Conservation (phyloP, 176 grass and related monocot species). For the Phoenix dactylifera region DNA sequence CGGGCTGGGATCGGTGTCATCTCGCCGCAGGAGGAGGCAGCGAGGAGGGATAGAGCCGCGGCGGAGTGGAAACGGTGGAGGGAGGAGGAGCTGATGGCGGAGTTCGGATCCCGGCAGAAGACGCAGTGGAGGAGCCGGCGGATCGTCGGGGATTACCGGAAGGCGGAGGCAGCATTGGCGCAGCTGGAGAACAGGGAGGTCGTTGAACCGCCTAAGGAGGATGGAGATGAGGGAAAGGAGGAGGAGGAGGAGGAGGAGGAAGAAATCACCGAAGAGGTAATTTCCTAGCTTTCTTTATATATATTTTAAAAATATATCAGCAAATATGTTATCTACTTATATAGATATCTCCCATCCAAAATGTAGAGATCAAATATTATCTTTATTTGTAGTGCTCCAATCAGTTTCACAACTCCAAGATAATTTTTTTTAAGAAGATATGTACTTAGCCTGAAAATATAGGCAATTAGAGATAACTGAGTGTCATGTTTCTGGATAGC, state of each 20-base stretch:
- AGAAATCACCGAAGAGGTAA: slow-evolving; percentile 83
- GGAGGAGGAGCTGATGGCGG: slow-evolving; percentile 46
- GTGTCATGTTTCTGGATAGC: too few relatives aligned
- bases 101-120: slow-evolving; percentile 65
- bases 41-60: slow-evolving; percentile 26
- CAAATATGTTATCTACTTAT: too few relatives aligned
- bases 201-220: slow-evolving; percentile 16
- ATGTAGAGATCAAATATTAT: too few relatives aligned
- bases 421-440: too few relatives aligned
- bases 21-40: neutral
- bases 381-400: too few relatives aligned
- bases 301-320: too few relatives aligned
- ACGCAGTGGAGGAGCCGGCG: slow-evolving; percentile 53
- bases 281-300: too few relatives aligned
- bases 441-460: too few relatives aligned
- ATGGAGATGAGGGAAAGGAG: slow-evolving; percentile 8
- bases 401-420: too few relatives aligned
- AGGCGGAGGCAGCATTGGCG: slow-evolving; percentile 56
- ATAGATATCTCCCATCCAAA: too few relatives aligned
- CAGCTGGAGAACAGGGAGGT: slow-evolving; percentile 67
- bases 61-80: slow-evolving; percentile 34
- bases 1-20: slow-evolving; percentile 53
- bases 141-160: slow-evolving; percentile 47
- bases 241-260: slow-evolving; percentile 58
- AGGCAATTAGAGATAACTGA: too few relatives aligned